A percentile compares a stretch with the other conserved stretches of the same genome.
Conservation (phyloP, 164 flowering plant species). For the Magnolia changhungtana region DNA sequence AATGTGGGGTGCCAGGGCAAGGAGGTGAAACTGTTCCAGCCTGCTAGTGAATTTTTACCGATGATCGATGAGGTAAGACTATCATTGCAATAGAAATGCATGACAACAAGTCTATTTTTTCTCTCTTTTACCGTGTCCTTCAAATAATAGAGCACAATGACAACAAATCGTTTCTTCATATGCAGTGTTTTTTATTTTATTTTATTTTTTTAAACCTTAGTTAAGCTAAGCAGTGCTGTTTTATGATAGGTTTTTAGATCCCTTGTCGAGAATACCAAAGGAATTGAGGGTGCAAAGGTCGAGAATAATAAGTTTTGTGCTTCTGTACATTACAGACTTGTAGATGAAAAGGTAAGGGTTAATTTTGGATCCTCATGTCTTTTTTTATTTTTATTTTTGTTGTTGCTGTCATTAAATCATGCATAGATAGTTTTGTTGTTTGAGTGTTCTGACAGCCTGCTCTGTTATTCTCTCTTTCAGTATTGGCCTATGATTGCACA, state of each 20-base stretch:
- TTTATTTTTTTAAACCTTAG: background rate
- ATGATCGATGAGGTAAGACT: slow-evolving; percentile 76
- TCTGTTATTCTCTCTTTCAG: slow-evolving; percentile 35
- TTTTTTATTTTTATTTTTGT: too few relatives aligned
- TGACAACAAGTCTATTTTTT: background rate
- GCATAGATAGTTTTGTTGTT: background rate
- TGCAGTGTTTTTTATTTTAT: background rate
- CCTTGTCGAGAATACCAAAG: slow-evolving; percentile 72
- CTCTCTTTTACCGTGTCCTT: too few relatives aligned
- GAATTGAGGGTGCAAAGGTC: slow-evolving; percentile 74
- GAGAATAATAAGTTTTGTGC: slow-evolving; percentile 93
- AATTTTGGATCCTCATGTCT: too few relatives aligned
- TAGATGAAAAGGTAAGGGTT: slow-evolving; percentile 75
- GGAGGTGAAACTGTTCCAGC: slow-evolving; percentile 81
- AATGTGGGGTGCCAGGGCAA: slow-evolving; percentile 41
- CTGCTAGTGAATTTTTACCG: slow-evolving; percentile 84
- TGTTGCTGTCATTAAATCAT: background rate
- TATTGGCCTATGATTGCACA: slow-evolving; percentile 72
- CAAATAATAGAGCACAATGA: too few relatives aligned
- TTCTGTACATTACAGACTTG: slow-evolving; percentile 95
- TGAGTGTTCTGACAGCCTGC: background rate
- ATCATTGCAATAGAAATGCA: background rate
- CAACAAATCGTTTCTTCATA: background rate
- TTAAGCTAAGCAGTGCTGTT: background rate
- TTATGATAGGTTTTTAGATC: slow-evolving; percentile 67